These are phyloP conservation scores for Ogataea hybrid DNA, from an alignment of 1,139 yeast species.

Conservation along the genomic window DNA sequence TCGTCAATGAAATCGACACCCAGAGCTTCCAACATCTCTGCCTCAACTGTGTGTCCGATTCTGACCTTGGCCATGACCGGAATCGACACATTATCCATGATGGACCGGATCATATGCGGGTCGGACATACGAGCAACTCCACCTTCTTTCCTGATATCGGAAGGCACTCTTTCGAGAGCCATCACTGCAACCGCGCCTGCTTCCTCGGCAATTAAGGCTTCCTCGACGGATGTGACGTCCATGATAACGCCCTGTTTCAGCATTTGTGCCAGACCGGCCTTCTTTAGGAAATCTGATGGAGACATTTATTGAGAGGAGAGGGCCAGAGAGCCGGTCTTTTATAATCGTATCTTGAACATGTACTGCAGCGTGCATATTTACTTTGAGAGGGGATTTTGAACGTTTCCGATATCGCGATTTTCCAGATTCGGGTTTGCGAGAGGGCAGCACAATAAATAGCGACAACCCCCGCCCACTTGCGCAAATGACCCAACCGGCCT, in stretches of 20 bases:
- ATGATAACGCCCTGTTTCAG: conserved; percentile 73
- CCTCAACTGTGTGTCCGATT: conserved; percentile 84
- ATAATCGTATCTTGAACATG: neutral
- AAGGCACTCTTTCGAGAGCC: conserved; percentile 87
- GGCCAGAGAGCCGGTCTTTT: neutral
- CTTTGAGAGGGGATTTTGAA: conserved; percentile 1
- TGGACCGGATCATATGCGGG: conserved; percentile 75
- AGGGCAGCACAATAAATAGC: conserved; percentile 3
- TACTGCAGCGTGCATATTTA: neutral
- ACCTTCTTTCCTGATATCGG: conserved; percentile 81
- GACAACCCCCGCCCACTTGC: neutral
- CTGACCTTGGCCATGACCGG: conserved; percentile 90
- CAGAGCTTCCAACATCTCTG: conserved; percentile 71
- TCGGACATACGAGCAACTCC: conserved; percentile 89
- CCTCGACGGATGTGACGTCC: conserved; percentile 61
- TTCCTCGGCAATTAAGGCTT: conserved; percentile 67
- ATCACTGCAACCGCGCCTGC: conserved; percentile 93
- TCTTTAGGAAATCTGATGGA: conserved; percentile 47
- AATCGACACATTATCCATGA: conserved; percentile 69
- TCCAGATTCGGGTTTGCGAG: conserved; percentile 1
- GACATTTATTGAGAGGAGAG: conserved; percentile 4
- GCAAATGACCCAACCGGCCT: neutral
- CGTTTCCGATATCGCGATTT: neutral
- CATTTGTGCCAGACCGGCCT: conserved; percentile 87
- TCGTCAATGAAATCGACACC: conserved; percentile 83